Conservation (phyloP, 108 stramenopile genomes). For the Mediolabrus comicus region DNA sequence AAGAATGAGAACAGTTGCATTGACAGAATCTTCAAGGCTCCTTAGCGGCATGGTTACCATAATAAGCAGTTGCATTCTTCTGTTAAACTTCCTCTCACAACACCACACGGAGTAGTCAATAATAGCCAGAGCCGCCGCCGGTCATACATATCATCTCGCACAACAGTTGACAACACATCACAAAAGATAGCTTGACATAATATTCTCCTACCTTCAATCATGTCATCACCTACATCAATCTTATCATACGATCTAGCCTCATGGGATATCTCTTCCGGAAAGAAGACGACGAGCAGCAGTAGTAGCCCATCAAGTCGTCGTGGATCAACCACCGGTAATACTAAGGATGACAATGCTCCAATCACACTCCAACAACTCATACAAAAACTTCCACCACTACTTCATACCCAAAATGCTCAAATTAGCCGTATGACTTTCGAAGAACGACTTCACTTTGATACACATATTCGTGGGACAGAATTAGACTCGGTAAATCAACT, state of each 20-base stretch:
- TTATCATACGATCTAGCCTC: neutral
- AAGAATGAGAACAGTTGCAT: too few species aligned
- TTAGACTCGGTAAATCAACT: neutral
- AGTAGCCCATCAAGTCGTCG: neutral
- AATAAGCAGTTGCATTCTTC: too few species aligned
- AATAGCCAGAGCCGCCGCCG: too few species aligned
- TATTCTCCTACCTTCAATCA: too few species aligned
- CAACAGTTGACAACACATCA: too few species aligned
- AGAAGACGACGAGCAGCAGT: too few species aligned
- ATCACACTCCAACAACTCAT: neutral
- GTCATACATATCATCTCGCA: too few species aligned
- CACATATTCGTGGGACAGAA: neutral
- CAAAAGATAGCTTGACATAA: too few species aligned
- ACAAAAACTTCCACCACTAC: neutral
- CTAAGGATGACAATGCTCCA: neutral
- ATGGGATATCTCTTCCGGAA: neutral
- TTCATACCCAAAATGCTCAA: neutral
- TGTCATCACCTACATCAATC: neutral
- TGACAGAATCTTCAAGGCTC: too few species aligned
- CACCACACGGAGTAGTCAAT: too few species aligned
- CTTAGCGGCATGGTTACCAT: too few species aligned
- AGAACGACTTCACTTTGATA: neutral
- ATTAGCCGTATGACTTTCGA: neutral
- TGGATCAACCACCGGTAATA: neutral
- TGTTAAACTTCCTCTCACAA: too few species aligned